phyloP scores from a whole-genome alignment of 495 filamentous ascomycete genomes.

The Penicillium tannophilum region DNA sequence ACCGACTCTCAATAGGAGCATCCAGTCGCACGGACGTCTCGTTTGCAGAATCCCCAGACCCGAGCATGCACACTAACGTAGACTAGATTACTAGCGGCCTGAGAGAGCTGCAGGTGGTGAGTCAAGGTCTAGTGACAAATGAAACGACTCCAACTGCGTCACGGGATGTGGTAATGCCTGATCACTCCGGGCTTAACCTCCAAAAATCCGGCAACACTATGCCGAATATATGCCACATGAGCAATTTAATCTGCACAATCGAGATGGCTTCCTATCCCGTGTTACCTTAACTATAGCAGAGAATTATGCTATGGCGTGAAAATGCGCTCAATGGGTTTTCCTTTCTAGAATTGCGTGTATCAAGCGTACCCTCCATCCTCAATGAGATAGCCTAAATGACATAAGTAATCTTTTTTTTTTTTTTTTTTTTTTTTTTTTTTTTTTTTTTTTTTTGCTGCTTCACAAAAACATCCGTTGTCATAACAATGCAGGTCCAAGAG shows the following conservation, averaged over 20 bases:
- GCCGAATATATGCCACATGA: background rate
- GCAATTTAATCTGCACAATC: background rate
- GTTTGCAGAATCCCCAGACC: conserved; percentile 36
- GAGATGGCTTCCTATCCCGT: background rate
- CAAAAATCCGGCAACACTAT: background rate
- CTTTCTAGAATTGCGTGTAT: background rate
- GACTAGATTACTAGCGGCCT: conserved; percentile 27
- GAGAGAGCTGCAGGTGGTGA: conserved; percentile 33
- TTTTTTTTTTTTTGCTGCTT: background rate
- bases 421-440: background rate
- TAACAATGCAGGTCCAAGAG: conserved; percentile 2
- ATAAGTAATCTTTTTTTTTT: background rate
- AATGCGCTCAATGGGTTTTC: background rate
- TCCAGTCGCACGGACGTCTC: conserved; percentile 32
- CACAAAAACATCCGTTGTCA: too few species aligned
- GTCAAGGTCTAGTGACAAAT: conserved; percentile 28
- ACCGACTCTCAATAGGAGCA: background rate
- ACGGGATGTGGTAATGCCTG: conserved; percentile 8
- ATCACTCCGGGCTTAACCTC: background rate
- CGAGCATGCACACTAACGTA: conserved; percentile 22
- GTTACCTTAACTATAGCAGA: background rate
- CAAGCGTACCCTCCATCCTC: background rate
- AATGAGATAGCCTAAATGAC: background rate
- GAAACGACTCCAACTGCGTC: conserved; percentile 17
- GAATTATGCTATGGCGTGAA: background rate